Percentiles rank a stretch among this genome's conserved stretches.
Evolutionary conservation across 163 green algal genomes (phyloP).

Genomic region (Chlorella variabilis): DNA sequence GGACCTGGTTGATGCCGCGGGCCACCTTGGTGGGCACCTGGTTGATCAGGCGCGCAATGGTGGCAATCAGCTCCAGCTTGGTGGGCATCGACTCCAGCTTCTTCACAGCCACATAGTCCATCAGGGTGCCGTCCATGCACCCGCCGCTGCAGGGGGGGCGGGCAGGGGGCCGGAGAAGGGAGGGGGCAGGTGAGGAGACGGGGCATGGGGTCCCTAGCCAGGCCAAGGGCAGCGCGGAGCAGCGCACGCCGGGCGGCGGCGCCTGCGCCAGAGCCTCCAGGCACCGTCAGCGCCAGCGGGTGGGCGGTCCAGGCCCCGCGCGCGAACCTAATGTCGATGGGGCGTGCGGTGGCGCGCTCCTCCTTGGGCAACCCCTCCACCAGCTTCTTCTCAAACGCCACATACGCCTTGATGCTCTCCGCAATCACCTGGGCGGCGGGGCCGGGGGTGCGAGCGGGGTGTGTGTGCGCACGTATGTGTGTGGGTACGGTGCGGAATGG

Average conservation of each 20-base stretch:
- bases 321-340: slow-evolving; percentile 50
- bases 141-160: slow-evolving; percentile 51
- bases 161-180: background rate
- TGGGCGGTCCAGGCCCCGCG: no score
- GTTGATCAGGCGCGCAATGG: slow-evolving; percentile 83
- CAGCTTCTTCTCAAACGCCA: slow-evolving; percentile 80
- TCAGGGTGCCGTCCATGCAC: slow-evolving; percentile 74
- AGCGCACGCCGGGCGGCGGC: no score
- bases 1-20: slow-evolving; percentile 84
- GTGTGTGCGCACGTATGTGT: no score
- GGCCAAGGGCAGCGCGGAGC: no score
- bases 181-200: no score
- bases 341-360: slow-evolving; percentile 52
- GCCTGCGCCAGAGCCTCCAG: no score
- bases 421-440: slow-evolving; percentile 56
- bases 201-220: no score
- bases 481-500: no score
- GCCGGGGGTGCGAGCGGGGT: background rate
- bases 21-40: slow-evolving; percentile 85
- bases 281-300: no score
- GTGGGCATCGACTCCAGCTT: slow-evolving; percentile 88
- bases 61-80: slow-evolving; percentile 87
- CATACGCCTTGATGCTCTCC: slow-evolving; percentile 77
- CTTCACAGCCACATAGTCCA: slow-evolving; percentile 70
- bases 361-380: slow-evolving; percentile 77